Percentiles rank a stretch among this genome's conserved stretches.
phyloP scores from a whole-genome alignment of 108 stramenopile genomes.

The Fragilariopsis cylindrus region DNA sequence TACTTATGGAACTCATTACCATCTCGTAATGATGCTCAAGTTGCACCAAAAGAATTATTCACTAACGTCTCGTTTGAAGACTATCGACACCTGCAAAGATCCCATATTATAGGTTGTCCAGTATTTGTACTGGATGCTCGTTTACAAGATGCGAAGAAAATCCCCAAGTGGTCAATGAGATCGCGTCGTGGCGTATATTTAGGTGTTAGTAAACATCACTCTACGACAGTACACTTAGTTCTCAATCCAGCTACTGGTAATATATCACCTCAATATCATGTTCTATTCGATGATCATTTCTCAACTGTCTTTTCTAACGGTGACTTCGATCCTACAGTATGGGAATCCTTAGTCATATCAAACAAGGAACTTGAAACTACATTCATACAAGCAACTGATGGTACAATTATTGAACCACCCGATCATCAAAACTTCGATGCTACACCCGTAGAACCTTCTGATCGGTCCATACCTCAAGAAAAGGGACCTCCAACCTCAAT shows the following conservation, averaged over 20 bases:
- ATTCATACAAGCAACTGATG: not conserved
- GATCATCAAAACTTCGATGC: not conserved
- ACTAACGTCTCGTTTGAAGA: not conserved
- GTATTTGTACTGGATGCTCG: constrained; percentile 47
- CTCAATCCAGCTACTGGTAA: constrained; percentile 35
- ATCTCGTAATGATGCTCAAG: not conserved
- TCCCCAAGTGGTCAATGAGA: constrained; percentile 47
- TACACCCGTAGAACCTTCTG: not conserved
- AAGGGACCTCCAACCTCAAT: not conserved
- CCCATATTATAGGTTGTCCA: constrained; percentile 40
- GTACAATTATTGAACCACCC: not conserved
- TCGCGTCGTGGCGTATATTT: constrained; percentile 35
- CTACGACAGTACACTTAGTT: constrained; percentile 37
- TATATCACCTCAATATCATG: constrained; percentile 45
- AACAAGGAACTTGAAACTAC: not conserved
- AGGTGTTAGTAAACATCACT: constrained; percentile 40
- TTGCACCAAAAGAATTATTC: constrained; percentile 31
- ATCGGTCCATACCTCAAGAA: not conserved
- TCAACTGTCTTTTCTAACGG: constrained; percentile 17
- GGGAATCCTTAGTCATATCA: not conserved
- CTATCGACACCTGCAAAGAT: constrained; percentile 13
- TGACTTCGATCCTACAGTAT: not conserved
- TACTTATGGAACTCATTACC: constrained; percentile 46
- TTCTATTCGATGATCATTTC: constrained; percentile 46
- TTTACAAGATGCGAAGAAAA: constrained; percentile 33